Evolutionary conservation across 2,329 filamentous ascomycete species (phyloP).

Genomic region (Thielaviopsis musarum): DNA sequence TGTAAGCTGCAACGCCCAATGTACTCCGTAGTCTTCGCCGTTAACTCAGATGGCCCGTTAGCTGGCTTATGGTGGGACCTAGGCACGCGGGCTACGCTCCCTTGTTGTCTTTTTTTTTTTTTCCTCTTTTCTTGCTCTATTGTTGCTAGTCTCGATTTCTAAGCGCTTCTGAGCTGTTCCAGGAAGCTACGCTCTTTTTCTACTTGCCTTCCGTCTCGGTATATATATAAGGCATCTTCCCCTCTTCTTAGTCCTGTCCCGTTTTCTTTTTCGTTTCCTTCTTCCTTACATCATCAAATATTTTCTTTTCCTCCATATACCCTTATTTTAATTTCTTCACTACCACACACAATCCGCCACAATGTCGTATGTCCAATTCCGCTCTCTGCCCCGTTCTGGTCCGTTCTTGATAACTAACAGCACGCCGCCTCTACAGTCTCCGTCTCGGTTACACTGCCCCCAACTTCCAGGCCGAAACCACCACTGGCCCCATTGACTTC

Average conservation of each 20-base stretch:
- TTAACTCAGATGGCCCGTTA: background rate
- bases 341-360: constrained; percentile 1
- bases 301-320: background rate
- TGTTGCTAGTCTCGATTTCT: constrained; percentile 4
- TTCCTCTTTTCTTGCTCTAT: too few relatives aligned
- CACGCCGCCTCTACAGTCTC: constrained; percentile 21
- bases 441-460: constrained; percentile 52
- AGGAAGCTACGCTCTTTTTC: background rate
- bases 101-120: too few relatives aligned
- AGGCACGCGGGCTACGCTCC: background rate
- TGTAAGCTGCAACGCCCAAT: background rate
- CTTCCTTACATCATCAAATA: background rate
- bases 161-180: constrained; percentile 7
- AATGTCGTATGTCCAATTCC: constrained; percentile 10
- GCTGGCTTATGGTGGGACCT: background rate
- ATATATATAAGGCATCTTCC: constrained; percentile 9
- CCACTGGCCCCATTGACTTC: constrained; percentile 62
- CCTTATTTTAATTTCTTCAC: background rate
- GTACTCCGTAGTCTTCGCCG: background rate
- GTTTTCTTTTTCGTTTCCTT: background rate
- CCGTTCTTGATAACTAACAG: background rate
- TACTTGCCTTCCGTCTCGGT: background rate
- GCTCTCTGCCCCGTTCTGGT: background rate
- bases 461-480: constrained; percentile 74
- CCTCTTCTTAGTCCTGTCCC: background rate